Base-by-base conservation (phyloP, 768 basidiomycete species). In the Lentinus tigrinus region DNA sequence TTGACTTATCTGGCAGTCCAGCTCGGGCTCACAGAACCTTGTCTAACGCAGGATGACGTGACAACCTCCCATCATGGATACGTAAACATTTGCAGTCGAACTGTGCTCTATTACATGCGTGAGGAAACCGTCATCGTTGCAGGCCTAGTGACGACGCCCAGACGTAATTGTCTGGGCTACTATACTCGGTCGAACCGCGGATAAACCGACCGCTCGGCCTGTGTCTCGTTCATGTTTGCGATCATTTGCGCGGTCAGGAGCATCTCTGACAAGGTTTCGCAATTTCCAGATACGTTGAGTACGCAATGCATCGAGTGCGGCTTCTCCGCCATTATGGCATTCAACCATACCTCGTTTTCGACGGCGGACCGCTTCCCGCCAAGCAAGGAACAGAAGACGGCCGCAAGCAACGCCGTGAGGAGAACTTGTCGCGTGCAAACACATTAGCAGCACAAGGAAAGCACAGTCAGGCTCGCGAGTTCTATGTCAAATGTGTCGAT, bases 301-400 rank as follows among this genome's bases (percentile, higher is more conserved):
- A 96, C 74, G 89, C 89, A 38, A 96, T 98, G 94, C 86, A 93
- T 63, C 85, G 90, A 31, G 86, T 98, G 43, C 84, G 94, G 27
- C 82, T 98, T 53, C 74, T 99, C 50, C 83, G 85, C 60, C 87
- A 98, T 73, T 81, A 93, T 70, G 84, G 85, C 23, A 91, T 98
- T 58, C 81, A 81, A 50, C 96, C 97, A 1, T 94, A 91, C 70
- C 77, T 99, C 24, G 97, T 99, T 17, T 96, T 99, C 66, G 97
- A 98, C 68, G 97, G 97, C 16, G 96, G 96, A 0, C 91, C 91
- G 10, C 82, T 99, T 28, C 95, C 95, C 8, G 95, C 96, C 16
- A 99, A 99, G 81, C 86, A 83, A 70, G 87, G 85, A 0, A 98
- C 96, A 0, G 97, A 99, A 64, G 80, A 76, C 19, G 89, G 88